phyloP scores from a whole-genome alignment of 306 rosid species.

The Heteromeles arbutifolia region DNA sequence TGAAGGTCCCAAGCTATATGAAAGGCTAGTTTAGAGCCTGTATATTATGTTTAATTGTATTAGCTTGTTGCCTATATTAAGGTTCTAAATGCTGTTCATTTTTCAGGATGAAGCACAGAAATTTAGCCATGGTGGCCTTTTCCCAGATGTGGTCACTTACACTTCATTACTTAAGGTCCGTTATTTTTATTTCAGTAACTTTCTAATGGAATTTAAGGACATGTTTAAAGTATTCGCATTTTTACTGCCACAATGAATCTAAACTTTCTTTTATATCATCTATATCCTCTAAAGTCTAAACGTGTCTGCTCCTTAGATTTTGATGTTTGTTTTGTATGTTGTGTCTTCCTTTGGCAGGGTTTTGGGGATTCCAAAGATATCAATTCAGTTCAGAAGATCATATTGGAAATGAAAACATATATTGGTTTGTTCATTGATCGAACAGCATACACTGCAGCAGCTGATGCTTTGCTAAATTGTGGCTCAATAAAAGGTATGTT shows the following conservation, averaged over 20 bases:
- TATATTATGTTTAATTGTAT: constrained; percentile 3
- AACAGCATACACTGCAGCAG: constrained; percentile 72
- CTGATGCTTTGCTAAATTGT: constrained; percentile 68
- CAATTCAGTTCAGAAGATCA: constrained; percentile 44
- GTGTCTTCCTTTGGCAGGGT: constrained; percentile 45
- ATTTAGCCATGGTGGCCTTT: constrained; percentile 30
- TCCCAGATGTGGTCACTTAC: constrained; percentile 75
- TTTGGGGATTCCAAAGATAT: constrained; percentile 63
- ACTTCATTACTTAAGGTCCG: constrained; percentile 66
- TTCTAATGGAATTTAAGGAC: not conserved
- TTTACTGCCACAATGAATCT: not conserved
- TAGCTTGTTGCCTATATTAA: constrained; percentile 15
- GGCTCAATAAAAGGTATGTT: constrained; percentile 60
- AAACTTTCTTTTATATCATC: not conserved
- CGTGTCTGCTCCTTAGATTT: not conserved
- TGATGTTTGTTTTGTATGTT: not conserved
- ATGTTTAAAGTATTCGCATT: not conserved
- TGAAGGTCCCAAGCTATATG: constrained; percentile 61
- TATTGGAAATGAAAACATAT: constrained; percentile 66
- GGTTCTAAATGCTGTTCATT: constrained; percentile 9
- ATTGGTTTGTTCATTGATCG: constrained; percentile 49
- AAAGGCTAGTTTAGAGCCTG: constrained; percentile 47
- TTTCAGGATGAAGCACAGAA: constrained; percentile 46
- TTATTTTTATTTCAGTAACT: constrained; percentile 6
- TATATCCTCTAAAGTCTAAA: not conserved